Evolutionary conservation across 768 basidiomycete species (phyloP).

Genomic region (Lactarius sp.): DNA sequence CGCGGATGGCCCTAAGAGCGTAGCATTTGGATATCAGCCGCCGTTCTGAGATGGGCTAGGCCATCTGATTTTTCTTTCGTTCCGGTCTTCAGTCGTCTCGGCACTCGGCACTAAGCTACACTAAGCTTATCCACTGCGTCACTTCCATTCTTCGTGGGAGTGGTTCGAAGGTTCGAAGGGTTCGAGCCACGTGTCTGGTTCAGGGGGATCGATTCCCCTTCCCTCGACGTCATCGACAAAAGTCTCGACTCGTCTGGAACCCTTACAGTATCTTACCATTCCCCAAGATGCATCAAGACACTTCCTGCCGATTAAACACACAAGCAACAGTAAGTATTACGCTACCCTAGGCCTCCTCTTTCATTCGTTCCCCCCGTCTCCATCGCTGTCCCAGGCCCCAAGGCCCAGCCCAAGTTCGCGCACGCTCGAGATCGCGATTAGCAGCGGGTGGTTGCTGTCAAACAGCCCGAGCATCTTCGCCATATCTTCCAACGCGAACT

Average conservation of each 20-base stretch:
- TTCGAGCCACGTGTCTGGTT: background rate
- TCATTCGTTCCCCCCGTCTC: conserved; percentile 13
- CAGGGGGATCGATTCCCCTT: background rate
- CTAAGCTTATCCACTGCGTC: background rate
- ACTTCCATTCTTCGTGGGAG: background rate
- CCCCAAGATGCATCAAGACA: no score
- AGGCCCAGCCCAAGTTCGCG: conserved; percentile 55
- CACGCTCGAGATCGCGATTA: conserved; percentile 68
- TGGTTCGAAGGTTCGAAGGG: no score
- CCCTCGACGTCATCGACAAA: background rate
- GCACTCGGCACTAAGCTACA: no score
- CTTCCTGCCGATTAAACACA: background rate
- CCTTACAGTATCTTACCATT: background rate
- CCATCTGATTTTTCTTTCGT: background rate
- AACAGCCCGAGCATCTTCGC: conserved; percentile 52
- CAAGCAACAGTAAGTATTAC: background rate
- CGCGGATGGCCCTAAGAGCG: no score
- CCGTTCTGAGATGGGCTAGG: background rate
- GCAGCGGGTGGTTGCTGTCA: conserved; percentile 55
- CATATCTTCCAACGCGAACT: conserved; percentile 79
- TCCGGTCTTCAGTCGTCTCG: no score
- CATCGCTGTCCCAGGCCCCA: conserved; percentile 32
- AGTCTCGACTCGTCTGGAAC: background rate
- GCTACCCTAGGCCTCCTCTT: background rate
- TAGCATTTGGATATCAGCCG: conserved; percentile 4